Percentiles rank a stretch among this genome's conserved stretches.
phyloP scores from a whole-genome alignment of 805 yeast genomes.

The Yamadazyma sp. region DNA sequence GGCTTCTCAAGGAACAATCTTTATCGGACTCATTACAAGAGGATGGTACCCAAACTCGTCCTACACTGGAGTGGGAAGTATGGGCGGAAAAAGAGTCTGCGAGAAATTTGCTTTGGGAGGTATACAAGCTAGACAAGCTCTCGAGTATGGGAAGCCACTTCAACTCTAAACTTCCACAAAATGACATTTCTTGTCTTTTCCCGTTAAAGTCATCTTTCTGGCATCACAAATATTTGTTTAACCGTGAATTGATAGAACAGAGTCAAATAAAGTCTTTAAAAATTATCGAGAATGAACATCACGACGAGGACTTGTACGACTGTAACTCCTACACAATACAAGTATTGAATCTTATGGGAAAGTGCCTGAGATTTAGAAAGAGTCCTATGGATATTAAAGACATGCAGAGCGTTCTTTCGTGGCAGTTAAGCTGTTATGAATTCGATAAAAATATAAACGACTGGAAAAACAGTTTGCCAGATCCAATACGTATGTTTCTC shows the following conservation, averaged over 20 bases:
- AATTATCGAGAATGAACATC: background rate
- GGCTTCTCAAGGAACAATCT: slow-evolving; percentile 13
- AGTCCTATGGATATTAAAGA: slow-evolving; percentile 18
- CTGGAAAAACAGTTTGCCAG: slow-evolving; percentile 17
- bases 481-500: slow-evolving; percentile 10
- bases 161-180: slow-evolving; percentile 13
- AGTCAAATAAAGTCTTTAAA: slow-evolving; percentile 9
- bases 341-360: slow-evolving; percentile 16
- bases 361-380: slow-evolving; percentile 14
- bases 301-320: slow-evolving; percentile 11
- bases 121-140: slow-evolving; percentile 17
- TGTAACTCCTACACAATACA: slow-evolving; percentile 15
- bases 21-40: slow-evolving; percentile 1
- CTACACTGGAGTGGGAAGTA: slow-evolving; percentile 12
- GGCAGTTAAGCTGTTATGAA: slow-evolving; percentile 19
- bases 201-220: slow-evolving; percentile 15
- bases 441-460: slow-evolving; percentile 16
- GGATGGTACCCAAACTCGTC: background rate
- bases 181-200: slow-evolving; percentile 13
- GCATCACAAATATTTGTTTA: slow-evolving; percentile 6
- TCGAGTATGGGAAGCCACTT: slow-evolving; percentile 17
- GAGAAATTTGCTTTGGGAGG: slow-evolving; percentile 18
- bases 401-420: slow-evolving; percentile 16
- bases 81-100: slow-evolving; percentile 17
- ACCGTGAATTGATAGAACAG: slow-evolving; percentile 9